A percentile compares a stretch with the other conserved stretches of the same genome.
phyloP scores from a whole-genome alignment of 768 basidiomycete species.

The Collybia sp. region DNA sequence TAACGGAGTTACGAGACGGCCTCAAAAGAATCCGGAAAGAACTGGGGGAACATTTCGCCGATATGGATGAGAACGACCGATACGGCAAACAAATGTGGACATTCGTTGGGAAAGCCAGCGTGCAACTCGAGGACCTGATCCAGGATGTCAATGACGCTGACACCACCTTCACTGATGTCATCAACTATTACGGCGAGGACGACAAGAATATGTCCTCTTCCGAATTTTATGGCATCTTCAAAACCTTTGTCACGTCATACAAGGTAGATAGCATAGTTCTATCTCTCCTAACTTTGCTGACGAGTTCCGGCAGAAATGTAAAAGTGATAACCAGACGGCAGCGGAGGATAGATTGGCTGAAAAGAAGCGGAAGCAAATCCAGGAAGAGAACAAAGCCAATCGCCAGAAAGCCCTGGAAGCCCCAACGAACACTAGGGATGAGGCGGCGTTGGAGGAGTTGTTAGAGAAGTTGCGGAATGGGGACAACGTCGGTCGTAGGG shows the following conservation, averaged over 20 bases:
- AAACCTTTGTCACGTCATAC: constrained; percentile 94
- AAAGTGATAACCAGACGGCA: constrained; percentile 67
- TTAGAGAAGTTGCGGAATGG: constrained; percentile 72
- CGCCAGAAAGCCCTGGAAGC: constrained; percentile 46
- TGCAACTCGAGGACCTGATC: constrained; percentile 74
- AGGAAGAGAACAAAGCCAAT: constrained; percentile 56
- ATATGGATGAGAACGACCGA: constrained; percentile 64
- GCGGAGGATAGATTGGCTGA: constrained; percentile 65
- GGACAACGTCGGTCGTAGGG: constrained; percentile 53
- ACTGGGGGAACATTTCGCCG: constrained; percentile 73
- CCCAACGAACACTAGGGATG: constrained; percentile 35
- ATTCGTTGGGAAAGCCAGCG: constrained; percentile 74
- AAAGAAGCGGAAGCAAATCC: constrained; percentile 65
- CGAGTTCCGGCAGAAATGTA: constrained; percentile 68
- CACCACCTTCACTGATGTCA: constrained; percentile 76
- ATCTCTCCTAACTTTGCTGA: constrained; percentile 2
- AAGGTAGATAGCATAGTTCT: constrained; percentile 41
- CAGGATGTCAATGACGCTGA: constrained; percentile 89
- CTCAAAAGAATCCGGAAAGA: constrained; percentile 79
- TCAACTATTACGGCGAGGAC: constrained; percentile 92
- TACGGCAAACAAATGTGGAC: constrained; percentile 92
- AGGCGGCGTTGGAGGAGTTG: constrained; percentile 67
- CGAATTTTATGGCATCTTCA: constrained; percentile 96
- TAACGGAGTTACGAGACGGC: constrained; percentile 68
- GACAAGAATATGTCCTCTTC: constrained; percentile 79